Base-by-base conservation (phyloP, 257 asterid genomes). In the Marsdenia floribunda region DNA sequence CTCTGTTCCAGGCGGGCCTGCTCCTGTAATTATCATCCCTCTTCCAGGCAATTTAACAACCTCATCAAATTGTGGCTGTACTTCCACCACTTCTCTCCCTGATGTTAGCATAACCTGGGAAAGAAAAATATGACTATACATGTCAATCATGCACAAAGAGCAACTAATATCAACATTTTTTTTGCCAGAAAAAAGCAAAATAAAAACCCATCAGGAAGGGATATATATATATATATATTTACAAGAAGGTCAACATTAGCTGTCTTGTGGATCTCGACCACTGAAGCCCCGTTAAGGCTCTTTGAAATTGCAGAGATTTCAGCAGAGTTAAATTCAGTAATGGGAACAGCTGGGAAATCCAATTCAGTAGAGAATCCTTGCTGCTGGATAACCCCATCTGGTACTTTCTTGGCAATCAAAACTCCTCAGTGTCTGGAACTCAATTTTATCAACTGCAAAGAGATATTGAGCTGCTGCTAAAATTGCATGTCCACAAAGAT, bases 401-500 rank as follows among this genome's bases (percentile, higher is more conserved):
- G 60, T 3, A 88, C 82, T 82, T 83, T 85, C 79, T 86, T 90
- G 7, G 98, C 99, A 2, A 83, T 87, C 73, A 95, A 81, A 70
- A 81, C 85, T 74, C 99, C 97, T 0, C 58, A 84, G 85, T 0
- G 98, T 89, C 46, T 67, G 80, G 84, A 87, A 95, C 86, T 90
- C 98, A 58, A 89, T 73, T 16, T 15, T 47, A 75, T 88, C 85
- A 55, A 92, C 80, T 0, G 84, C 16, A 74, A 95, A 95, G 66
- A 90, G 93, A 79, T 85, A 82, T 77, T 95, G 88, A 21, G 96
- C 76, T n/a, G 96, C 93, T 50, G 97, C 99, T 76, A 95, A 72
- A 26, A 98, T 90, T 69, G 93, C 98, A 85, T 95, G 99, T 16
- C 99, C 99, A 76, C 99, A 90, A 37, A 95, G 87, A n/a, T 85